Percentiles rank a stretch among this genome's conserved stretches.
phyloP scores from a whole-genome alignment of 2,329 filamentous ascomycete species.

The Blastomyces parvus region DNA sequence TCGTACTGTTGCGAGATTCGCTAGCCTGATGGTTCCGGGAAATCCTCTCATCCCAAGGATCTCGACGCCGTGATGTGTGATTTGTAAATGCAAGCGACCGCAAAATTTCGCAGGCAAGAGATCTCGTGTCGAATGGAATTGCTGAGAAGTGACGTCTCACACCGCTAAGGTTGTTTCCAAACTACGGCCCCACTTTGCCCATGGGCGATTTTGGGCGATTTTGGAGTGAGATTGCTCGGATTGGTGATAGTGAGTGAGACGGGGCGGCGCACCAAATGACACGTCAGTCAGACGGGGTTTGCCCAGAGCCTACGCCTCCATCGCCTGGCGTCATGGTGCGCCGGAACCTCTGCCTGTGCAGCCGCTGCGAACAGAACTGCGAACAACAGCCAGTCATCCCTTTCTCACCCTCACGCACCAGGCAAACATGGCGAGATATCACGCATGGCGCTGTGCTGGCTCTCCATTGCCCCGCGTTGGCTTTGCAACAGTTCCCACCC shows the following conservation, averaged over 20 bases:
- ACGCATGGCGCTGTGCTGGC: slow-evolving; percentile 4
- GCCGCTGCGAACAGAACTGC: background rate
- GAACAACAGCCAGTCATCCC: slow-evolving; percentile 6
- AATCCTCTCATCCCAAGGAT: background rate
- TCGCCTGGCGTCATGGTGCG: background rate
- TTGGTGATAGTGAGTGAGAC: background rate
- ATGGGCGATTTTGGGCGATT: background rate
- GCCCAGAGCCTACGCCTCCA: background rate
- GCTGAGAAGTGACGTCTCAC: background rate
- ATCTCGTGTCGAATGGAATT: slow-evolving; percentile 2
- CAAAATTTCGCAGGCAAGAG: background rate
- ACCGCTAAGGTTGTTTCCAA: background rate
- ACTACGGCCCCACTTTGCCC: background rate
- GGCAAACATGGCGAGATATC: slow-evolving; percentile 2
- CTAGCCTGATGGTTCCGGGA: background rate
- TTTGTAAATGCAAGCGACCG: slow-evolving; percentile 7
- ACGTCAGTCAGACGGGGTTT: slow-evolving; percentile 6
- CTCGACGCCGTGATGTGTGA: slow-evolving; percentile 1
- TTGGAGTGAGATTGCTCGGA: background rate
- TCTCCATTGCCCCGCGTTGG: slow-evolving; percentile 3
- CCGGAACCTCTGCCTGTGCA: slow-evolving; percentile 4
- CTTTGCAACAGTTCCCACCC: slow-evolving; percentile 4
- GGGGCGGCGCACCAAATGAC: slow-evolving; percentile 1
- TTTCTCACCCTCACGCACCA: background rate
- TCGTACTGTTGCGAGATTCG: background rate